A percentile compares a stretch with the other conserved stretches of the same genome.
These are phyloP conservation scores for Lagenidium giganteum DNA, from an alignment of 352 stramenopile genomes.

Conservation along the genomic window DNA sequence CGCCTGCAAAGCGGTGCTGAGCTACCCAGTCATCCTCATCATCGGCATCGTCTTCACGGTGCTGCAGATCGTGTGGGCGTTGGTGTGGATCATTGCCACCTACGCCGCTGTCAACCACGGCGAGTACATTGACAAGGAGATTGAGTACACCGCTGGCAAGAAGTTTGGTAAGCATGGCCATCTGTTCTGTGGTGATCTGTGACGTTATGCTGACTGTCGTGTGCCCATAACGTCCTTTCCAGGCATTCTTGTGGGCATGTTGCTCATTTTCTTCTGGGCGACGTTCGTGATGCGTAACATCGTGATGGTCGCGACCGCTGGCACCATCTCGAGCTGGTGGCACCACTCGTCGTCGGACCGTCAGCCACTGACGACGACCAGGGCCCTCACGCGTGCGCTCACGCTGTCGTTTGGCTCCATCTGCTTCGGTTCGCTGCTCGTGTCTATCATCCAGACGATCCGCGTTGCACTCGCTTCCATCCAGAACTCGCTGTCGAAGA, in stretches of 20 bases:
- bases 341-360: conserved; percentile 47
- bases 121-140: conserved; percentile 32
- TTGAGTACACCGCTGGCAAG: conserved; percentile 24
- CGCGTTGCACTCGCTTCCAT: conserved; percentile 35
- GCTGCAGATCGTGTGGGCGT: conserved; percentile 65
- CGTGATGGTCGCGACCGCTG: conserved; percentile 74
- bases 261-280: conserved; percentile 87
- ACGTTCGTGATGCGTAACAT: conserved; percentile 71
- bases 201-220: conserved; percentile 10
- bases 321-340: conserved; percentile 84
- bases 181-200: too few species aligned
- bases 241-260: conserved; percentile 63
- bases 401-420: conserved; percentile 88
- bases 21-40: conserved; percentile 66
- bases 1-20: conserved; percentile 65
- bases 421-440: conserved; percentile 73
- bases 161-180: conserved; percentile 30
- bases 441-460: conserved; percentile 66
- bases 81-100: conserved; percentile 71
- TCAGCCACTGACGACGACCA: conserved; percentile 26
- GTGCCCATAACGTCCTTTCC: conserved; percentile 24
- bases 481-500: conserved; percentile 28
- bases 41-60: conserved; percentile 63
- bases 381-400: conserved; percentile 44
- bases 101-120: conserved; percentile 56